A percentile compares a stretch with the other conserved stretches of the same genome.
Conservation (phyloP, 305 asterid species). For the Fraxinus platypoda region DNA sequence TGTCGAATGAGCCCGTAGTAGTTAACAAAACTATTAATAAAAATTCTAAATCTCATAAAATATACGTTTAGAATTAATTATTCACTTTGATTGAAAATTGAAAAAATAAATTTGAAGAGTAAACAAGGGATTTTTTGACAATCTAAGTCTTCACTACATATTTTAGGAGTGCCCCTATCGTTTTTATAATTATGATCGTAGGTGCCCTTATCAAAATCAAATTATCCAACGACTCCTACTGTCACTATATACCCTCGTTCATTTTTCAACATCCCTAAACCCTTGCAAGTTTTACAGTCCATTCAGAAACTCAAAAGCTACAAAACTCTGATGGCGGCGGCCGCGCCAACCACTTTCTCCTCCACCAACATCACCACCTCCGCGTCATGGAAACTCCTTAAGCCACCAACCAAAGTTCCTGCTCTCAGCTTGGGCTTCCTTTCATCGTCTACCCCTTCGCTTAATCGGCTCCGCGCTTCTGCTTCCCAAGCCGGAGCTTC, state of each 20-base stretch:
- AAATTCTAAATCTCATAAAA: too few species aligned
- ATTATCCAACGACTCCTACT: neutral
- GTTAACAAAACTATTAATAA: neutral
- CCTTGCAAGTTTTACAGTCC: neutral
- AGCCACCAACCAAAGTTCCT: constrained; percentile 22
- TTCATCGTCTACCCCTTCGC: constrained; percentile 55
- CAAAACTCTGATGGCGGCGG: constrained; percentile 53
- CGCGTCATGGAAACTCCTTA: constrained; percentile 32
- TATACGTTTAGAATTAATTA: too few species aligned
- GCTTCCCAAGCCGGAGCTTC: constrained; percentile 25
- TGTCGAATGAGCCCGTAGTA: too few species aligned
- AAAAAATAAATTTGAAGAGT: too few species aligned
- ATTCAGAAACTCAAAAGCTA: constrained; percentile 4
- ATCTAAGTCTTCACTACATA: neutral
- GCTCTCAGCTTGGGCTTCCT: constrained; percentile 48
- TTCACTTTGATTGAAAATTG: too few species aligned
- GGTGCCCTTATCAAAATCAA: neutral
- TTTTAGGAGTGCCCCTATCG: neutral
- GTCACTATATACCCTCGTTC: neutral
- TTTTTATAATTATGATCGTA: too few species aligned
- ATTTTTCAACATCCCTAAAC: neutral
- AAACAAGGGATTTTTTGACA: too few species aligned
- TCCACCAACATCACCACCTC: constrained; percentile 35
- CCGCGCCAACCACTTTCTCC: constrained; percentile 43
- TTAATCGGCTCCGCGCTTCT: constrained; percentile 47